Evolutionary conservation across 805 yeast genomes (phyloP), one percentile per base, ranked within the genome.

Genomic region (Nakazawaea ishiwadae): DNA sequence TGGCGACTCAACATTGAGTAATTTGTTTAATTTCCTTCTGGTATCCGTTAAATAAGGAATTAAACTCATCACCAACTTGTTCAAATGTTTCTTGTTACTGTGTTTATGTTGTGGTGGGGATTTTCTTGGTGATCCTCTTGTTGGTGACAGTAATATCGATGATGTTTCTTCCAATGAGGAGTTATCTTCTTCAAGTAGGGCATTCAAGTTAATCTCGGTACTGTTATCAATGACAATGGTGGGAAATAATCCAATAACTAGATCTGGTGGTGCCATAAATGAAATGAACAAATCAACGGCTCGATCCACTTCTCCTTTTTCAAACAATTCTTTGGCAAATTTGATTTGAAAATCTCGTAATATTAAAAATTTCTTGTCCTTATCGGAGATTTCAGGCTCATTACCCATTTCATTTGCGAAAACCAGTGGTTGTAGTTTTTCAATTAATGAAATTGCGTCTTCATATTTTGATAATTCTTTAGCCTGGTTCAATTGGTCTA

Each of bases 231-330:
- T 37, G 7, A 60, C 20, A 2, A 40, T 23, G 3, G 31, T 24
- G 1, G 86, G 84, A 39, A 72, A 68, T 20, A 74, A 55, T 3
- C 56, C 47, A 2, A 81, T 60, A 0, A 81, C 75, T 4, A 62
- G 52, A 28, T 71, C 66, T 0, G 88, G 88, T 1, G 82, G 73
- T 0, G 87, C 84, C 52, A 79, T 60, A 40, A 66, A 77, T 19
- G 72, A 72, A 4, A 69, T 69, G 40, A 81, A 79, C 14, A 69
- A 28, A 39, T 55, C 49, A 57, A 76, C 59, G 1, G 81, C 68
- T 8, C 55, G 45, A 4, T 56, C 56, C 34, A 60, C 64, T 4
- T 62, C 48, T 4, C 53, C 53, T 4, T 50, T 45, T 2, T 53
- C 29, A 37, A 65, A 62, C 18, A 71, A 38, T 3, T 57, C 47